These are phyloP conservation scores for Sistotremastrum niveocremeum DNA, from an alignment of 768 basidiomycete genomes.

Conservation along the genomic window DNA sequence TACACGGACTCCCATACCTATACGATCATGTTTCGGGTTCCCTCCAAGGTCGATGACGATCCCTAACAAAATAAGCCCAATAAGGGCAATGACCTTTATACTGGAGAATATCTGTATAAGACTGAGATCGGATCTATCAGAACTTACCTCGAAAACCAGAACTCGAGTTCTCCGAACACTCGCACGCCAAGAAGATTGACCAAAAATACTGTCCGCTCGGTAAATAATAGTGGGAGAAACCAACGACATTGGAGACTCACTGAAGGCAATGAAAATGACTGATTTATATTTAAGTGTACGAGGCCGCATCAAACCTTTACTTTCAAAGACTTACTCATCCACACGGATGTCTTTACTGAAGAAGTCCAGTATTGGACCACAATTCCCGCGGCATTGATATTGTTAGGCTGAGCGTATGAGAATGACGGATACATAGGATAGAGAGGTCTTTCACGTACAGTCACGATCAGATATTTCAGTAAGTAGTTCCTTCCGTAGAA, in stretches of 20 bases:
- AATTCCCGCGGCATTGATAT: slow-evolving; percentile 46
- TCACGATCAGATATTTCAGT: slow-evolving; percentile 40
- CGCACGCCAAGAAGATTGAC: slow-evolving; percentile 51
- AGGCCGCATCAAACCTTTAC: background rate
- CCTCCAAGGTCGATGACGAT: slow-evolving; percentile 54
- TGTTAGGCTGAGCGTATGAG: slow-evolving; percentile 26
- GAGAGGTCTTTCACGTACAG: slow-evolving; percentile 9
- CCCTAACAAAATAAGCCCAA: slow-evolving; percentile 10
- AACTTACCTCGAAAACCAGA: slow-evolving; percentile 23
- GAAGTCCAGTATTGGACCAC: slow-evolving; percentile 16
- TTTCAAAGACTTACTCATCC: slow-evolving; percentile 35
- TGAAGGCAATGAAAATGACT: slow-evolving; percentile 47
- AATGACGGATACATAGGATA: background rate
- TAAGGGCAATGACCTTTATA: slow-evolving; percentile 42
- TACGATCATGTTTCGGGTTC: slow-evolving; percentile 21
- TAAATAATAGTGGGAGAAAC: background rate
- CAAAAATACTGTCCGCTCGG: slow-evolving; percentile 26
- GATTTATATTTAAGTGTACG: background rate
- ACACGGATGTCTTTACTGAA: slow-evolving; percentile 30
- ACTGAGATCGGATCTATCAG: background rate
- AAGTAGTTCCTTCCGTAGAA: background rate
- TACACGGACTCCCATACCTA: slow-evolving; percentile 29
- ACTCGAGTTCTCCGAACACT: slow-evolving; percentile 61
- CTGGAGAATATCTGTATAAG: slow-evolving; percentile 34
- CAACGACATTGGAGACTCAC: slow-evolving; percentile 19